These are phyloP conservation scores for Talaromyces adpressus DNA, from an alignment of 495 filamentous ascomycete species.

Conservation along the genomic window DNA sequence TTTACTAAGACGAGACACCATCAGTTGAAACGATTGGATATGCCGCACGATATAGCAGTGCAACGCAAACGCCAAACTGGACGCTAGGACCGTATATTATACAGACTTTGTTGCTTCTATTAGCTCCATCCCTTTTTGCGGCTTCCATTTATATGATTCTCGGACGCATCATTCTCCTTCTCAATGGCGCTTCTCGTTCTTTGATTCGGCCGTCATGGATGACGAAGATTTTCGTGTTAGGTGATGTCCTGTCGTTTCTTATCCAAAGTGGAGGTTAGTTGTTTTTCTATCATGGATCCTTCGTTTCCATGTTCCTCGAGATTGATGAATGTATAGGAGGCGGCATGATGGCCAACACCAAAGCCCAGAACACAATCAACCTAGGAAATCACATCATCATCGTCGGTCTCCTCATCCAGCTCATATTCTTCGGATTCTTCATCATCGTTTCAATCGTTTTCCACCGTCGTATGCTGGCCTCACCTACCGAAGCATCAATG, in stretches of 20 bases:
- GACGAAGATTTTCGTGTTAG: constrained; percentile 31
- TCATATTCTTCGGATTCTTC: constrained; percentile 38
- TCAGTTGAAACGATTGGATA: constrained; percentile 55
- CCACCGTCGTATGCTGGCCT: constrained; percentile 25
- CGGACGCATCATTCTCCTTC: constrained; percentile 40
- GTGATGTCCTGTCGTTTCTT: constrained; percentile 29
- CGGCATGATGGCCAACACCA: constrained; percentile 1
- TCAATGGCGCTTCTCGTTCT: constrained; percentile 32
- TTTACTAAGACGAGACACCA: background rate
- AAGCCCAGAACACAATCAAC: background rate
- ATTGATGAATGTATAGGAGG: background rate
- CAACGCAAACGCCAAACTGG: constrained; percentile 18
- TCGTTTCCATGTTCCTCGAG: background rate
- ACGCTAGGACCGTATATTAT: constrained; percentile 25
- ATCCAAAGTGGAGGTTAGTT: constrained; percentile 22
- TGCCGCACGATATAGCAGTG: constrained; percentile 37
- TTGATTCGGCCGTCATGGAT: constrained; percentile 21
- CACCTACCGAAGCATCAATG: constrained; percentile 11
- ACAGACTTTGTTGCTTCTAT: constrained; percentile 29
- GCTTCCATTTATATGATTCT: constrained; percentile 56
- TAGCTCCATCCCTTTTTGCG: constrained; percentile 29
- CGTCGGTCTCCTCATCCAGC: constrained; percentile 35
- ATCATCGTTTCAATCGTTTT: constrained; percentile 29
- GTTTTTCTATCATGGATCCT: background rate
- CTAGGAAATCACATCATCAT: constrained; percentile 38